Conservation (phyloP, 768 basidiomycete species). For the Suillus clintonianus region DNA sequence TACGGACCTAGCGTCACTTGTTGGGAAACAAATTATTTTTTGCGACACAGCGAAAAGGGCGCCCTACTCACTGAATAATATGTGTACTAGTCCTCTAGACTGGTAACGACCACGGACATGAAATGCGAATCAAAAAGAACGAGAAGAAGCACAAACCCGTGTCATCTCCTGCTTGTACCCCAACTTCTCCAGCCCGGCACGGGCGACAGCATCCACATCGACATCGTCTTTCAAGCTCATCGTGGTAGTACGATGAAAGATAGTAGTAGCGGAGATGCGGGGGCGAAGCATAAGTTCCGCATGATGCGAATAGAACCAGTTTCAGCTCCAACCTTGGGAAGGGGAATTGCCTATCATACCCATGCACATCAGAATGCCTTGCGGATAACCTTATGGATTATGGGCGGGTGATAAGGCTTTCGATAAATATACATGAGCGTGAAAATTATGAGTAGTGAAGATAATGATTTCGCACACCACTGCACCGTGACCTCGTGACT, state of each 20-base stretch:
- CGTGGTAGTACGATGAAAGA: background rate
- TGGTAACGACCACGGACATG: conserved; percentile 15
- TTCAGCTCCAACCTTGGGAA: background rate
- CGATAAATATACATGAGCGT: background rate
- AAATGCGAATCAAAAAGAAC: background rate
- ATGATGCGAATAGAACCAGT: conserved; percentile 1
- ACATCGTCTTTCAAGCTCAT: conserved; percentile 15
- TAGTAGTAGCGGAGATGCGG: background rate
- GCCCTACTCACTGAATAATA: conserved; percentile 51
- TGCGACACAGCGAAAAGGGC: conserved; percentile 14
- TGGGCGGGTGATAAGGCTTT: background rate
- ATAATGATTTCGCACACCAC: no score
- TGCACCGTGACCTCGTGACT: background rate
- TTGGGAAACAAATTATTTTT: background rate
- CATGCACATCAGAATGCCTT: background rate
- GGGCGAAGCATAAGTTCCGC: background rate
- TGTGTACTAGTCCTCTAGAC: conserved; percentile 54
- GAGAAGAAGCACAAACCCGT: conserved; percentile 35
- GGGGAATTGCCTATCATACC: background rate
- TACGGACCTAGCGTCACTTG: conserved; percentile 49
- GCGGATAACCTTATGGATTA: background rate
- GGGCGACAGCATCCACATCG: conserved; percentile 29
- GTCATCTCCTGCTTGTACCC: conserved; percentile 60
- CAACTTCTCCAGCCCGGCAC: conserved; percentile 46
- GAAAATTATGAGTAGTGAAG: background rate